Conservation (phyloP, 148 eudicot species). For the Rhododendron kiyosumense region DNA sequence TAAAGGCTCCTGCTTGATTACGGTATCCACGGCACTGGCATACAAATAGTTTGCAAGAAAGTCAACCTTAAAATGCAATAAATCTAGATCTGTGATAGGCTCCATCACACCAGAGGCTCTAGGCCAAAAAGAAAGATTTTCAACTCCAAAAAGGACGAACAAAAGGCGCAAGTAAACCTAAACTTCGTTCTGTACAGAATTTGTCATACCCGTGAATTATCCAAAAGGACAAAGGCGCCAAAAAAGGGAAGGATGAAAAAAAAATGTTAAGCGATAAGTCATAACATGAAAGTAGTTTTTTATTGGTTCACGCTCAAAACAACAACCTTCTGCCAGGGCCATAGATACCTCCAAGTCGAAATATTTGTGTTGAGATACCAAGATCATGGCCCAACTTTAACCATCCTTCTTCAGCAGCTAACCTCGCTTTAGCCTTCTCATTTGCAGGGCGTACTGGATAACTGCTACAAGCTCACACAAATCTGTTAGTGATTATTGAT, state of each 20-base stretch:
- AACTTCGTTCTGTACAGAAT: not conserved
- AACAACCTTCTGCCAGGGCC: conserved; percentile 92
- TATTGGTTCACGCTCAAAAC: not conserved
- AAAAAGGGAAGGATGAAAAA: not conserved
- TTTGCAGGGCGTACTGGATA: conserved; percentile 41
- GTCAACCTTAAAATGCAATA: not conserved
- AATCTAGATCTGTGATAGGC: not conserved
- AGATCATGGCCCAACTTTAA: conserved; percentile 61
- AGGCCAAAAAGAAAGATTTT: not conserved
- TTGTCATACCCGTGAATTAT: not conserved
- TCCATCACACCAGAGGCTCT: not conserved
- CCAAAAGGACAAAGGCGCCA: not conserved
- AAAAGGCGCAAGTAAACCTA: not conserved
- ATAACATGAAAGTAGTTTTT: not conserved
- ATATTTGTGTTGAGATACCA: conserved; percentile 48
- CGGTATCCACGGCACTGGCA: conserved; percentile 79
- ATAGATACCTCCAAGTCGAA: conserved; percentile 91
- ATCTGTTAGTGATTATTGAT: conserved; percentile 4
- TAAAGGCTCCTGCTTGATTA: conserved; percentile 49
- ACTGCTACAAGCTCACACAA: conserved; percentile 28
- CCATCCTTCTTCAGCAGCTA: conserved; percentile 81
- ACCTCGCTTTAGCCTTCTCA: conserved; percentile 49
- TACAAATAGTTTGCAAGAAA: not conserved
- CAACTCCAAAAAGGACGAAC: not conserved
- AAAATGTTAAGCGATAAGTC: not conserved